Evolutionary conservation across 345 rosid species (phyloP), one percentile per base, ranked within the genome.

Genomic region (Eucalyptus urophylla): DNA sequence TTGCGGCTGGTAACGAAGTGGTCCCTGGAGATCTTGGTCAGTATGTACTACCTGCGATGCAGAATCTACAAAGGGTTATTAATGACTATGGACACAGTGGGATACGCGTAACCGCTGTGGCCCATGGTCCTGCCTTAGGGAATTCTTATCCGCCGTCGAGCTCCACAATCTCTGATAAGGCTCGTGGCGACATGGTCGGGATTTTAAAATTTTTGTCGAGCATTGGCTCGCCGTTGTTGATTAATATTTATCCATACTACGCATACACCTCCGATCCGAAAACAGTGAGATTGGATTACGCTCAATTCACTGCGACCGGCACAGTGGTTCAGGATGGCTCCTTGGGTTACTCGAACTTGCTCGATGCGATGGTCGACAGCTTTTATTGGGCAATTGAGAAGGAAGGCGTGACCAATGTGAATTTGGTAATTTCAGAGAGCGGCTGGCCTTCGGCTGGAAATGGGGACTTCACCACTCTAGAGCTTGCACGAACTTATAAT

Each of bases 391-490:
- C 90, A 1, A 25, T 85, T 80, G 93, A 92, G 87, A 89, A 80
- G 88, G 90, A 54, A 19, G 86, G 86, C 7, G 88, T 80, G 62
- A 14, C 24, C 22, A 29, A 11, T 51, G 87, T 90, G 49, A 45
- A 29, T 33, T 27, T 92, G 22, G 62, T 87, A n/a, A 87, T 90
- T 31, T 50, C 90, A 1, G 89, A 89, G 87, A 91, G 65, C 7
- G 92, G 90, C 29, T 88, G 92, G 92, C 92, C 92, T 16, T 88
- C 88, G 11, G 88, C 87, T 15, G 92, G 91, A 29, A 62, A 85
- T 16, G 44, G 83, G 15, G 6, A 40, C 22, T 8, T 25, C 80
- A 43, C 90, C n/a, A 80, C 83, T 1, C 17, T 2, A 10, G 89
- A 22, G 37, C 86, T 87, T 49, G 89, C 90, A 2, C 54, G 27